Base-by-base conservation (phyloP, 257 asterid species). In the Solanum gandarillasii region DNA sequence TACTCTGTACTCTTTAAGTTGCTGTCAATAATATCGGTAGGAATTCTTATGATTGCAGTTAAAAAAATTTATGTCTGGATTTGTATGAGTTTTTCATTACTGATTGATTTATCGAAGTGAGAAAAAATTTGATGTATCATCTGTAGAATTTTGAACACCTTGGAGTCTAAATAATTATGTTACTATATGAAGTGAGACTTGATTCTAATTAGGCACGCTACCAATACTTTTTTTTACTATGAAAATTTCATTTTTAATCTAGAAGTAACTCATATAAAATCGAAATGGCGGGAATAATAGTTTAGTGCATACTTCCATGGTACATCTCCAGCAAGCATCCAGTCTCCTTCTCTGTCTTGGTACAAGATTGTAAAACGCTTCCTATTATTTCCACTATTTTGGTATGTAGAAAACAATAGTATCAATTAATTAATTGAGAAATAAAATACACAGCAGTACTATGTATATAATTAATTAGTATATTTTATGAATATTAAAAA, bases 311-410 rank as follows among this genome's bases (percentile, higher is more conserved):
- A 94, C 93, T 89, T 90, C 95, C 97, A 93, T 58, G 95, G 95
- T 84, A 91, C 93, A 88, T 93, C 95, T 85, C 95, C 94, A 9
- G 91, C 92, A 21, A 91, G 91, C 93, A 93, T 86, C 95, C 97
- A 92, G 46, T 91, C 91, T 89, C 94, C 95, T 60, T 92, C 89
- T 88, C 74, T 92, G 91, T 92, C 94, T 86, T 93, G 94, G 85
- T 91, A 94, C 88, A 91, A 91, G 62, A 94, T 90, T 76, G 90
- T 86, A 70, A 88, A 92, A 16, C 90, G 88, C 48, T 41, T 88
- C 4, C 82, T 81, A 55, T 84, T 70, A 14, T 83, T 55, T 36
- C 83, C 92, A 86, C 73, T 36, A 36, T 36, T 36, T 36, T 36
- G 39, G 39, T 36, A 9, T 1, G 39, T 36, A 87, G 23, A n/a